Evolutionary conservation across 179 eudicot genomes (phyloP).

Genomic region (Carnegiea gigantea): DNA sequence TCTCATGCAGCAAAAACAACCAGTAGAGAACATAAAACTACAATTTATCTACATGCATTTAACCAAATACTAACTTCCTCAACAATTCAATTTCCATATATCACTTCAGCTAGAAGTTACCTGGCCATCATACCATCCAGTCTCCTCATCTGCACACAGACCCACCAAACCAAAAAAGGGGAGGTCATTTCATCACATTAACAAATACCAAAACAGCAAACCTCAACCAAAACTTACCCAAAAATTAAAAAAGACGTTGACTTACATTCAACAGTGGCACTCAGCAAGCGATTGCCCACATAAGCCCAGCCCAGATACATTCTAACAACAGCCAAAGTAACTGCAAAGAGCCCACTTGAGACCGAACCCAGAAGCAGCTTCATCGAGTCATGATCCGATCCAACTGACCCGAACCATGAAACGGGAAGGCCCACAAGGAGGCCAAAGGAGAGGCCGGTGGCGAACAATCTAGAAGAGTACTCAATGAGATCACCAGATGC

Average conservation of each 20-base stretch:
- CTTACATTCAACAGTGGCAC: constrained; percentile 96
- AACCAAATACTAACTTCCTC: neutral
- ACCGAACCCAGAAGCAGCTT: constrained; percentile 48
- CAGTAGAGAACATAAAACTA: neutral
- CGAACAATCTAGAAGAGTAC: constrained; percentile 51
- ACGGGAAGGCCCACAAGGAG: constrained; percentile 79
- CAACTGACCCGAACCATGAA: constrained; percentile 67
- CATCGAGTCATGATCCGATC: constrained; percentile 50
- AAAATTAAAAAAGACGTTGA: neutral
- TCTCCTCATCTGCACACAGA: constrained; percentile 84
- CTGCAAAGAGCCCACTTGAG: constrained; percentile 59
- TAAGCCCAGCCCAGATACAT: constrained; percentile 98
- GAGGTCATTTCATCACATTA: constrained; percentile 9
- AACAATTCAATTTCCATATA: neutral
- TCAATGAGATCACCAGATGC: constrained; percentile 55
- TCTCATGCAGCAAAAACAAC: too few relatives aligned
- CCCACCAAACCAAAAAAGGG: neutral
- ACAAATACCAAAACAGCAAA: neutral
- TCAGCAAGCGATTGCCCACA: constrained; percentile 91
- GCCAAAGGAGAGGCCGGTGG: constrained; percentile 57
- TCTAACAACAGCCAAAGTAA: constrained; percentile 79
- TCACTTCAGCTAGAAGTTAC: constrained; percentile 35
- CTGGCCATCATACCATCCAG: constrained; percentile 99
- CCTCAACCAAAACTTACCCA: neutral
- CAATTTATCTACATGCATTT: neutral